phyloP scores from a whole-genome alignment of 2,329 filamentous ascomycete species.

The Biscogniauxia sp. region DNA sequence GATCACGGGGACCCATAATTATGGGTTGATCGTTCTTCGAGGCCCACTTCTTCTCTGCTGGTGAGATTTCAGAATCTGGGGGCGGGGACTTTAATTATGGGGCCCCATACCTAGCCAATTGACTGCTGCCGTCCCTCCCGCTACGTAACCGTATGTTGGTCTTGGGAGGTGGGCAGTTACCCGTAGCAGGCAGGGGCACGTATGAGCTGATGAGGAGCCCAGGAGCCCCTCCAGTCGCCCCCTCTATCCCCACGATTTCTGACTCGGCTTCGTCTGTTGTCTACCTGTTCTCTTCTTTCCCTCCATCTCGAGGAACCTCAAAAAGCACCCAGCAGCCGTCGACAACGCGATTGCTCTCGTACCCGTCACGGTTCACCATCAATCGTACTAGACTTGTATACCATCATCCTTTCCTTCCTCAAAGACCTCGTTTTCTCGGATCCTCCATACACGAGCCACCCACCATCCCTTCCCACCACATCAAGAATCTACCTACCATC shows the following conservation, averaged over 20 bases:
- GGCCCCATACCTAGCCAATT: conserved; percentile 17
- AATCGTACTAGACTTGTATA: conserved; percentile 8
- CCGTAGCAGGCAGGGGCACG: neutral
- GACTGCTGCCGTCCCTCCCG: neutral
- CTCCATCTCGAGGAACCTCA: conserved; percentile 4
- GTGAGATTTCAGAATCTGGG: conserved; percentile 25
- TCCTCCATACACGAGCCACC: neutral
- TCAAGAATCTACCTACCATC: conserved; percentile 5
- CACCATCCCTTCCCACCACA: neutral
- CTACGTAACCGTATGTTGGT: conserved; percentile 9
- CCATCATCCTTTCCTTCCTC: conserved; percentile 5
- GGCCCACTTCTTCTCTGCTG: conserved; percentile 11
- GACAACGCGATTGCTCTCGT: conserved; percentile 23
- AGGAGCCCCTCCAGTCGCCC: conserved; percentile 16
- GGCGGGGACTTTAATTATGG: conserved; percentile 19
- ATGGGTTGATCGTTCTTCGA: conserved; percentile 19
- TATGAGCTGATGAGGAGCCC: conserved; percentile 3
- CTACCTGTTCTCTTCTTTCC: conserved; percentile 16
- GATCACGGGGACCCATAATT: conserved; percentile 21
- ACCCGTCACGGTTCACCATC: conserved; percentile 10
- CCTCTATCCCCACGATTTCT: conserved; percentile 29
- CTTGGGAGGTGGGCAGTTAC: conserved; percentile 3
- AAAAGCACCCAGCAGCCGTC: conserved; percentile 6
- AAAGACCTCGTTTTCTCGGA: neutral
- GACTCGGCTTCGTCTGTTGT: conserved; percentile 15